Conservation (phyloP, 2,329 filamentous ascomycete genomes). For the Ceratocystis lukuohia region DNA sequence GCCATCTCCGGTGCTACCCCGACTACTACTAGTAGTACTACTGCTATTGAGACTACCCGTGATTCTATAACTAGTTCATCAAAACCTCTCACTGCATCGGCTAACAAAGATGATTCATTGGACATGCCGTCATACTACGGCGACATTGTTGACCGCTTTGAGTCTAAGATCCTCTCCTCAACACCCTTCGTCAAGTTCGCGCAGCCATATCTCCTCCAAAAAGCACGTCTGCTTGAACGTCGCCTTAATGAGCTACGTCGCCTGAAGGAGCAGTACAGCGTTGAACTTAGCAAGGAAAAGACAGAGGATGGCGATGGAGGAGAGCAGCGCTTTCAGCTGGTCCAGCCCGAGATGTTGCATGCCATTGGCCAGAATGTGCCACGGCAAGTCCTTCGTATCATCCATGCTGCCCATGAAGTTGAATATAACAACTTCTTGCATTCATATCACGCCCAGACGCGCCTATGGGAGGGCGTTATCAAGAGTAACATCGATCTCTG, state of each 20-base stretch:
- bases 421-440: constrained; percentile 93
- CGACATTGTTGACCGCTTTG: constrained; percentile 84
- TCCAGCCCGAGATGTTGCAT: constrained; percentile 92
- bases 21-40: not conserved
- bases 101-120: constrained; percentile 47
- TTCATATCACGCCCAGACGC: constrained; percentile 85
- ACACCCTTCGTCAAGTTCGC: constrained; percentile 95
- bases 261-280: constrained; percentile 54
- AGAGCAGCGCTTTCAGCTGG: constrained; percentile 72
- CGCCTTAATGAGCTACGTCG: constrained; percentile 69
- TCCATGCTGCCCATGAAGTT: constrained; percentile 88
- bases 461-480: constrained; percentile 92
- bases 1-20: not conserved
- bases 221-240: constrained; percentile 79
- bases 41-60: not conserved
- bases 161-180: constrained; percentile 84
- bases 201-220: constrained; percentile 84
- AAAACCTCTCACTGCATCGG: not conserved
- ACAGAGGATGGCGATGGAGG: constrained; percentile 42
- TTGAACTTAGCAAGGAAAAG: constrained; percentile 11
- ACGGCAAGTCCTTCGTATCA: constrained; percentile 77
- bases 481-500: constrained; percentile 80
- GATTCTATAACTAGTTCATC: not conserved
- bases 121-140: constrained; percentile 83
- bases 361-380: constrained; percentile 66